Base-by-base conservation (phyloP, 1,284 basidiomycete species). In the Leccinum huronense region DNA sequence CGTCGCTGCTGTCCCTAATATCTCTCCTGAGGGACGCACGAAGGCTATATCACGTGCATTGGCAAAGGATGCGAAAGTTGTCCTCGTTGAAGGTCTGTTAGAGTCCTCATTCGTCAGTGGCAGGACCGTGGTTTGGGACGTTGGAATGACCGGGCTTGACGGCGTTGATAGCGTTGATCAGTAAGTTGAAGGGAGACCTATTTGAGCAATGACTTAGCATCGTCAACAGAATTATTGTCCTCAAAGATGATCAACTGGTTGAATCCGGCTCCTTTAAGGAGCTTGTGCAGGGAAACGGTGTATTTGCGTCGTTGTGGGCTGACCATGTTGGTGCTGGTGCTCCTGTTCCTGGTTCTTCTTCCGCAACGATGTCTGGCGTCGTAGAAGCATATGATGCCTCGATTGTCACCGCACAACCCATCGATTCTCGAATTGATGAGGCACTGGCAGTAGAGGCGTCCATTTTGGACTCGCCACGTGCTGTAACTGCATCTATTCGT, bases 41-140 rank as follows among this genome's bases (percentile, higher is more conserved):
- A 91, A 95, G 11, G 90, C 94, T 11, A 89, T 97, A 70, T 94
- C 95, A 0, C 82, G 94, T 59, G 94, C 93, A 3, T 81, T 97
- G 58, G 78, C 93, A 62, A 96, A 96, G 78, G 88, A 91, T 72
- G 91, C 95, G 16, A 91, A 92, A 6, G 87, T 95, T 62, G 76
- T 96, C 51, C 80, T 95, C 14, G 75, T 95, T 58, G 94, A 95
- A 65, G 73, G 76, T 53, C 86, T 91, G 70, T 91, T 96, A 66
- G 94, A 95, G 10, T 80, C 94, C 58, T 31, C 88, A 88, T 70
- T 83, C 90, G 34, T 86, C 85, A 63, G 79, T 84, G 70, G 89
- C 87, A 59, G 84, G 90, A 65, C 75, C 88, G 90, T 19, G 88
- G 87, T 38, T 74, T 96, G 67, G 91, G 91, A 59, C 89, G 94